Conservation (phyloP, 2,329 filamentous ascomycete species). For the Colletotrichum sp. region DNA sequence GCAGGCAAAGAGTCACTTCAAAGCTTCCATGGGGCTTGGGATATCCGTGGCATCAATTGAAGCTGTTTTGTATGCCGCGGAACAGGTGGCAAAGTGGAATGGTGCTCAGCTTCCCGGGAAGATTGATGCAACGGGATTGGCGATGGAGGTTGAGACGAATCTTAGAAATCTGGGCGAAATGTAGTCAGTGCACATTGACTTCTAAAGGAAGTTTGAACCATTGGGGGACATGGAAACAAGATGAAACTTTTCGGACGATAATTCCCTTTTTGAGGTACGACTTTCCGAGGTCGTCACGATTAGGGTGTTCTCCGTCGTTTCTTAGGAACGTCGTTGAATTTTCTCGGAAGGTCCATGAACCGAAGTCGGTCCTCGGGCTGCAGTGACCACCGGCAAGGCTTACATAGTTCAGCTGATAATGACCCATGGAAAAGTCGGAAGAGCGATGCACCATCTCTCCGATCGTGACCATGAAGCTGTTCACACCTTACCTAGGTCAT, state of each 20-base stretch:
- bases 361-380: not conserved
- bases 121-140: not conserved
- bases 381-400: not conserved
- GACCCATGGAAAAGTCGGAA: not conserved
- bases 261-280: not conserved
- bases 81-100: not conserved
- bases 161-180: accelerated
- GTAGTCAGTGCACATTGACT: not conserved
- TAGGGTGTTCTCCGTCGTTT: not conserved
- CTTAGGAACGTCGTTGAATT: not conserved
- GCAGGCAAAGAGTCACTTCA: not conserved
- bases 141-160: not conserved
- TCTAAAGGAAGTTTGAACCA: not conserved
- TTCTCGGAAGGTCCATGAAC: not conserved
- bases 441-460: accelerated
- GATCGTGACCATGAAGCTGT: accelerated
- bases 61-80: not conserved
- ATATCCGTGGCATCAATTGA: not conserved
- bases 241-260: not conserved
- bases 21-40: not conserved
- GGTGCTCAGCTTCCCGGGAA: not conserved
- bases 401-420: not conserved
- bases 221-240: not conserved
- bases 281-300: not conserved
- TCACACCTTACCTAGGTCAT: not conserved